Evolutionary conservation across 768 basidiomycete species (phyloP).

Genomic region (Lactarius quietus): DNA sequence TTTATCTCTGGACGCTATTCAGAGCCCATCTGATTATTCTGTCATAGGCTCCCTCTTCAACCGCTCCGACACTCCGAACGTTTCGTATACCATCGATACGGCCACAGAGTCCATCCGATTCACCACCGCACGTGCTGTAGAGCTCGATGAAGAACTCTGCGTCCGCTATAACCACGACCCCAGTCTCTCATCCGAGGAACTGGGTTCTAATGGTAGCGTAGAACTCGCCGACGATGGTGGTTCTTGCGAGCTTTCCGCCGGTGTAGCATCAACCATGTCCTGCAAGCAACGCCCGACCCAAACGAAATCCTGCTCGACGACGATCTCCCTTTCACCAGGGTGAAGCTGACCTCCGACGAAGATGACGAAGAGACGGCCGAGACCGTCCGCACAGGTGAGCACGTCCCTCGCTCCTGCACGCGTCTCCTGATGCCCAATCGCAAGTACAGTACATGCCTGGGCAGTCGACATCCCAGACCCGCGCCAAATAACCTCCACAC

Average conservation of each 20-base stretch:
- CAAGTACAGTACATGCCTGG: slow-evolving; percentile 62
- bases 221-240: slow-evolving; percentile 40
- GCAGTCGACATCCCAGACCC: slow-evolving; percentile 68
- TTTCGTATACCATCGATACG: slow-evolving; percentile 57
- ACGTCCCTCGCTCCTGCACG: slow-evolving; percentile 1
- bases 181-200: slow-evolving; percentile 53
- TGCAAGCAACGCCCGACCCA: slow-evolving; percentile 34
- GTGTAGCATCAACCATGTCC: slow-evolving; percentile 24
- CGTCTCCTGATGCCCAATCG: slow-evolving; percentile 10
- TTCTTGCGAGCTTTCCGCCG: slow-evolving; percentile 27
- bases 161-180: slow-evolving; percentile 63
- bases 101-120: slow-evolving; percentile 59
- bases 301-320: slow-evolving; percentile 52
- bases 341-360: slow-evolving; percentile 53
- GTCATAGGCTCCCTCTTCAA: slow-evolving; percentile 75
- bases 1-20: background rate
- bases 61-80: slow-evolving; percentile 66
- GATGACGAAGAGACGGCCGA: slow-evolving; percentile 59
- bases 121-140: slow-evolving; percentile 49
- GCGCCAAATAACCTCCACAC: slow-evolving; percentile 52
- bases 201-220: background rate
- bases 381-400: slow-evolving; percentile 54
- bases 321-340: slow-evolving; percentile 61
- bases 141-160: slow-evolving; percentile 67
- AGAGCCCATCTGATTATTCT: background rate